phyloP scores from a whole-genome alignment of 1,284 basidiomycete genomes.

The Melampsora americana region DNA sequence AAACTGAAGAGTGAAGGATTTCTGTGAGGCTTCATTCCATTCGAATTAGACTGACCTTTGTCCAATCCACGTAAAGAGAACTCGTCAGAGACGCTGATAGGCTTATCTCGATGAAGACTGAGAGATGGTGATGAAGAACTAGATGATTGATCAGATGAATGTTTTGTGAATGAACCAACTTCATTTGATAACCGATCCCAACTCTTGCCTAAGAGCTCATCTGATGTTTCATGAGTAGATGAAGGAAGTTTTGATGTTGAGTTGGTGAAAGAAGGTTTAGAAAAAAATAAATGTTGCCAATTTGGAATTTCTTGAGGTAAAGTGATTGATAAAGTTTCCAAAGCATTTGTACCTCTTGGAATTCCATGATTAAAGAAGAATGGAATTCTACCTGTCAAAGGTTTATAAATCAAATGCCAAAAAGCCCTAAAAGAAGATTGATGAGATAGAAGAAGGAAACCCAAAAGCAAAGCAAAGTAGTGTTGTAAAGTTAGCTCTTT shows the following conservation, averaged over 20 bases:
- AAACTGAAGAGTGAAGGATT: not conserved
- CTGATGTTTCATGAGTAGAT: not conserved
- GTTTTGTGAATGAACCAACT: not conserved
- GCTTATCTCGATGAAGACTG: slow-evolving; percentile 37
- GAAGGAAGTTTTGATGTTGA: not conserved
- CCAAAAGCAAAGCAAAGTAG: slow-evolving; percentile 31
- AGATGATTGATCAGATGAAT: not conserved
- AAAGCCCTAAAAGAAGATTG: slow-evolving; percentile 44
- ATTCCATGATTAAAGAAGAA: slow-evolving; percentile 48
- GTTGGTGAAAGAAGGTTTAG: too few relatives aligned
- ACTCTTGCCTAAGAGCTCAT: not conserved
- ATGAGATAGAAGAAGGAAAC: too few relatives aligned
- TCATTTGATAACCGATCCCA: not conserved
- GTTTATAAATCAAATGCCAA: slow-evolving; percentile 49
- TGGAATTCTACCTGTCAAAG: slow-evolving; percentile 39
- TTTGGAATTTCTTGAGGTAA: slow-evolving; percentile 53
- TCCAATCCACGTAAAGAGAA: slow-evolving; percentile 36
- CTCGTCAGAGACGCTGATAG: slow-evolving; percentile 46
- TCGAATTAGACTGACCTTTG: slow-evolving; percentile 42
- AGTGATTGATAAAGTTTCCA: slow-evolving; percentile 50
- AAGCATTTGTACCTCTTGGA: slow-evolving; percentile 48
- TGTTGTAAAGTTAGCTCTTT: too few relatives aligned
- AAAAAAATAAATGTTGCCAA: slow-evolving; percentile 51
- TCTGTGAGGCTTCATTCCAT: not conserved
- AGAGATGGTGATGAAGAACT: not conserved